Evolutionary conservation across 495 filamentous ascomycete species (phyloP), one percentile per base, ranked within the genome.

Genomic region (Penicillium nucicola): DNA sequence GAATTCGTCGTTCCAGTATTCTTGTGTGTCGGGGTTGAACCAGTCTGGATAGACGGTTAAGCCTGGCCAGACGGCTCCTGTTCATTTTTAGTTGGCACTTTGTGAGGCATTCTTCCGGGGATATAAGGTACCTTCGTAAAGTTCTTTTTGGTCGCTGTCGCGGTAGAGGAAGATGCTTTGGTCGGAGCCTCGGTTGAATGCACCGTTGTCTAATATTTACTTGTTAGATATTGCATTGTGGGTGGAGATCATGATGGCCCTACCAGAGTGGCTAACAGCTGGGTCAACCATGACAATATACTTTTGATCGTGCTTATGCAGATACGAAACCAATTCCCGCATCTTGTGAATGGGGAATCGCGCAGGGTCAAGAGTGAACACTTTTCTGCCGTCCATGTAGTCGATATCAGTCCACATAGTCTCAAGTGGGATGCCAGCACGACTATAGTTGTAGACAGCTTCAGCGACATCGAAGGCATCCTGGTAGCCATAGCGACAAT

Each of bases 201-300:
- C 69, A 0, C 75, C 70, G 57, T 92, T 90, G 57, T 87, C 72
- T 68, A 36, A n/a, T 6, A 33, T 2, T 17, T 48, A 5, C 9
- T 6, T 14, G 25, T 48, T 39, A 48, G 35, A 31, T 0, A 7
- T 3, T 8, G 13, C n/a, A 12, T 28, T 22, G 2, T 0, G 38
- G 33, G 17, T 42, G 34, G 6, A 19, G 23, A n/a, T 1, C 6
- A n/a, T 31, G 9, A n/a, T 31, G 9, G n/a, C 5, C 10, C 11
- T 25, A 73, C 70, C 62, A 18, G 56, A 71, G 11, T 60, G 51
- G 49, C 70, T 73, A 20, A 92, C 82, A 10, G 89, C 88, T 3
- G 90, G 90, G 57, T 95, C 90, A 9, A 96, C 88, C 89, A 95
- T 95, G 34, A 93, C 72, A 37, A 92, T 80, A 53, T 92, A 92